Conservation (phyloP, 2,329 filamentous ascomycete genomes). For the Pseudopyricularia javanii region DNA sequence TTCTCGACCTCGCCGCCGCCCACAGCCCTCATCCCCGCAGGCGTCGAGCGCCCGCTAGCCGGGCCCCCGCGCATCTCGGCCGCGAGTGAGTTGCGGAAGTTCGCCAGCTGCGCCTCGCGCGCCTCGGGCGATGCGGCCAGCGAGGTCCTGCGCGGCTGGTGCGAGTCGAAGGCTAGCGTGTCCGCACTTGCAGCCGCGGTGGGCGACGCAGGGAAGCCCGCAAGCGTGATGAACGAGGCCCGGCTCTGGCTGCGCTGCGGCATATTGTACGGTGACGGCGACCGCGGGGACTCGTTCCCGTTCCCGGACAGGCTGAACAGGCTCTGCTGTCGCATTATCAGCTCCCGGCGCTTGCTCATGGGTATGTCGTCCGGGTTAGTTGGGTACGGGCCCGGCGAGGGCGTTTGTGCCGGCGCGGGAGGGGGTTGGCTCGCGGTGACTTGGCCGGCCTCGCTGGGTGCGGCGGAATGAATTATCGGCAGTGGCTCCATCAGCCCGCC, state of each 20-base stretch:
- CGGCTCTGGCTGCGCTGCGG: conserved; percentile 3
- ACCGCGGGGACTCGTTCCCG: conserved; percentile 3
- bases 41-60: conserved; percentile 21
- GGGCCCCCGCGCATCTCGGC: conserved; percentile 39
- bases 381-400: conserved; percentile 5
- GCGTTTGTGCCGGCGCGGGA: neutral
- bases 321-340: conserved; percentile 48
- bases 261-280: conserved; percentile 5
- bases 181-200: conserved; percentile 17
- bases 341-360: conserved; percentile 51
- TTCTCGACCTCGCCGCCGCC: conserved; percentile 15
- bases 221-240: neutral
- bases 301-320: conserved; percentile 15
- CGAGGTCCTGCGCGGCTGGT: conserved; percentile 33
- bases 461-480: conserved; percentile 10
- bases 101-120: conserved; percentile 49
- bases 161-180: conserved; percentile 34
- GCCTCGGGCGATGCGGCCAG: conserved; percentile 25
- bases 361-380: conserved; percentile 56
- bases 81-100: conserved; percentile 54
- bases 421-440: neutral
- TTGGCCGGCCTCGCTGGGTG: conserved; percentile 25
- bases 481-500: conserved; percentile 11
- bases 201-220: neutral
- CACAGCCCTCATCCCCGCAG: conserved; percentile 6